Conservation (phyloP, 176 grass and related monocot genomes). For the bread wheat (Triticum aestivum) region IWGSC_CS_RefSeq_v2.1 NC_057807.1:495589196-495589695, state of each 20-base stretch:
- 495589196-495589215: conserved; percentile 76
- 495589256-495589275: conserved; percentile 95
- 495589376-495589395: conserved; percentile 74
- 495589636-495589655: conserved; percentile 25
- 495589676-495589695: conserved; percentile 75
- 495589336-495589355: conserved; percentile 85
- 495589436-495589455: conserved; percentile 98
- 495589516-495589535: background rate
- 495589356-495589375: conserved; percentile 57
- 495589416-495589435: conserved; percentile 88
- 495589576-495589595: conserved; percentile 90
- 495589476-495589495: conserved; percentile 3
- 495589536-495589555: conserved; percentile 60
- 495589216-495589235: conserved; percentile 68
- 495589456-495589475: conserved; percentile 44
- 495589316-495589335: conserved; percentile 94
- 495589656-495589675: conserved; percentile 52
- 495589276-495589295: conserved; percentile 93
- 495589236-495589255: conserved; percentile 91
- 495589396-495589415: conserved; percentile 74
- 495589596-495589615: conserved; percentile 60
- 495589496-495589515: background rate
- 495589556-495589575: conserved; percentile 88
- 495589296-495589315: conserved; percentile 86
- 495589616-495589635: conserved; percentile 35